Base-by-base conservation (phyloP, 192 early-diverging fungal species). In the Backusella mclennaniae region DNA sequence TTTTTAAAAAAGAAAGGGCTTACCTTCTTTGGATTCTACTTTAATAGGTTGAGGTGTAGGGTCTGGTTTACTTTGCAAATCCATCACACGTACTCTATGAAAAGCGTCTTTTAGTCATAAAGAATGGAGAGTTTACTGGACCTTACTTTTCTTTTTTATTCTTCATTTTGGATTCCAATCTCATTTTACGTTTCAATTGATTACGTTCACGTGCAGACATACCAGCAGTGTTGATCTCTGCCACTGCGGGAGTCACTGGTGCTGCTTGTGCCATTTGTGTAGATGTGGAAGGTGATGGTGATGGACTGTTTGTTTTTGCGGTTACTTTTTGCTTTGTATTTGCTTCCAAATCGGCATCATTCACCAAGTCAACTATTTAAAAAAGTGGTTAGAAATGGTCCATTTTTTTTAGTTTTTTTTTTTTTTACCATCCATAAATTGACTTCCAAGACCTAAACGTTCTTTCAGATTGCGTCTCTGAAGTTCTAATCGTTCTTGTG, bases 131-230 rank as follows among this genome's bases (percentile, higher is more conserved):
- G 2, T 71, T 67, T 23, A 4, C 15, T 17, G 68, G 75, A 33
- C 68, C 83, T 74, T 90, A 92, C 92, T 93, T 95, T 77, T 89
- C 89, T 85, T 90, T 90, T 38, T 84, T 85, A 78, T 91, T 90
- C 39, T 92, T 88, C 41, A 75, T 52, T 77, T 94, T 95, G 23
- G 90, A 89, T 19, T 92, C 93, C 52, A 89, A 83, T 74, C 93
- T 95, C 68, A 91, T 87, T 77, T 95, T 97, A 71, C 98, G 89
- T 82, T 99, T 99, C 31, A 96, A 80, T 76, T 85, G 89, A 77
- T 96, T 95, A 56, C 92, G 86, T 81, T 98, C 96, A 29, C 98
- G 90, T 4, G 95, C 94, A 69, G 94, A 96, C 66, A 99, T 86
- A 23, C 94, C 95, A 35, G 86, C 87, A 89, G 94, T 89, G 44